Evolutionary conservation across 805 yeast species (phyloP).

Genomic region (Schwanniomyces pseudopolymorphus): DNA sequence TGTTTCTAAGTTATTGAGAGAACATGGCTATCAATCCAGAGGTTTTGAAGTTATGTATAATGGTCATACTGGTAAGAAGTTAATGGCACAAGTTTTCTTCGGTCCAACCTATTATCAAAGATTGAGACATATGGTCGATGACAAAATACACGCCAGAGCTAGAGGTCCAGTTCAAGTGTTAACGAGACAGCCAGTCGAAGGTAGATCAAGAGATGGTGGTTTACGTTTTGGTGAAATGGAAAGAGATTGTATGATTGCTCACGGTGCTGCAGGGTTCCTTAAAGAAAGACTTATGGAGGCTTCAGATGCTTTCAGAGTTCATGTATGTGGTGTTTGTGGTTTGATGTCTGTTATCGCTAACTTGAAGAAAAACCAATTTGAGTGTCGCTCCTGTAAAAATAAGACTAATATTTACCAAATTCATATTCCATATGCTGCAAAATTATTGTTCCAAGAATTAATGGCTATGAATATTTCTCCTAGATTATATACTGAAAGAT

Average conservation of each 20-base stretch:
- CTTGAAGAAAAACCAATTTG: slow-evolving; percentile 95
- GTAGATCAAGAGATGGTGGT: slow-evolving; percentile 99
- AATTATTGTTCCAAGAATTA: slow-evolving; percentile 94
- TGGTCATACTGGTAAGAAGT: slow-evolving; percentile 97
- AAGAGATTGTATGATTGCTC: slow-evolving; percentile 99
- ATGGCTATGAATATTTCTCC: slow-evolving; percentile 99
- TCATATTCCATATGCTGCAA: slow-evolving; percentile 98
- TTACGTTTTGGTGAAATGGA: slow-evolving; percentile 99
- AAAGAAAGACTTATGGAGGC: slow-evolving; percentile 99
- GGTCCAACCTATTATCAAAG: slow-evolving; percentile 99
- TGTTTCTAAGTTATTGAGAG: slow-evolving; percentile 85
- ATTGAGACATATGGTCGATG: slow-evolving; percentile 98
- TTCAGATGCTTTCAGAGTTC: slow-evolving; percentile 97
- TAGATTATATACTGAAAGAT: slow-evolving; percentile 90
- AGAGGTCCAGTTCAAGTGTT: slow-evolving; percentile 98
- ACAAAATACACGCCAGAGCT: slow-evolving; percentile 98
- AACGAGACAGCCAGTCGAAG: slow-evolving; percentile 98
- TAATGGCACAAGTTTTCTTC: slow-evolving; percentile 97
- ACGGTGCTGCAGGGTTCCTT: slow-evolving; percentile 98
- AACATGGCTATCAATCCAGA: slow-evolving; percentile 95
- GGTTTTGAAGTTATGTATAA: slow-evolving; percentile 99
- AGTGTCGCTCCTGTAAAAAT: slow-evolving; percentile 97
- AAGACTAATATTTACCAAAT: slow-evolving; percentile 97
- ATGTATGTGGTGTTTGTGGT: slow-evolving; percentile 97
- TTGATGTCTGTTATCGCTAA: slow-evolving; percentile 97